Percentiles rank a stretch among this genome's conserved stretches.
Conservation (phyloP, 2,329 filamentous ascomycete species). For the Pyricularia pennisetigena region DNA sequence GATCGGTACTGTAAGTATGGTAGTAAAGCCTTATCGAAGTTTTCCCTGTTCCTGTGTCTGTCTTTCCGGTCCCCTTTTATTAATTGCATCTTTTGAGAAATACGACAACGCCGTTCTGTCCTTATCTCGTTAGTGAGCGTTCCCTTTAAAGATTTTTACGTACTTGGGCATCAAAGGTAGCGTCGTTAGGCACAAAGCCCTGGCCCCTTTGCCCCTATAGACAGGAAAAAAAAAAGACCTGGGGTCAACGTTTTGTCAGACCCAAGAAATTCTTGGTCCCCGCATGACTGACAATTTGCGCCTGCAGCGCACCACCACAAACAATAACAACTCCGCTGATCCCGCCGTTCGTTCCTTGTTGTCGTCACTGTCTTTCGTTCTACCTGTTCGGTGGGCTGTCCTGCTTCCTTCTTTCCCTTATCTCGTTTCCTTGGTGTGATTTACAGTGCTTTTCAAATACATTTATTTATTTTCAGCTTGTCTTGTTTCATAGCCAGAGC, state of each 20-base stretch:
- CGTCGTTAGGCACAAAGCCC: background rate
- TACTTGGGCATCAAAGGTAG: background rate
- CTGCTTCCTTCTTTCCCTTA: background rate
- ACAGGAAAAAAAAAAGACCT: background rate
- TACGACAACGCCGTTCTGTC: background rate
- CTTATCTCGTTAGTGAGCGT: background rate
- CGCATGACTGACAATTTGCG: slow-evolving; percentile 1
- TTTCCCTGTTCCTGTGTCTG: background rate
- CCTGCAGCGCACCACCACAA: background rate
- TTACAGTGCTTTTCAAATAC: background rate
- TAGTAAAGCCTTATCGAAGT: background rate
- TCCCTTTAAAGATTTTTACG: background rate
- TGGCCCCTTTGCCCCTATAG: background rate
- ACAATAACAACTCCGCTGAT: background rate
- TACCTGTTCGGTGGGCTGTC: background rate
- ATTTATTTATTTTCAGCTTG: background rate
- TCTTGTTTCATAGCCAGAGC: background rate
- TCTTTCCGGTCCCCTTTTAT: background rate
- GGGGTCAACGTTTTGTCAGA: background rate
- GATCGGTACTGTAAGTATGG: background rate
- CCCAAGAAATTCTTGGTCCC: background rate
- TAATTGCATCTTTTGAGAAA: background rate
- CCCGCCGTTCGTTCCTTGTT: background rate
- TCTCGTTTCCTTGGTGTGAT: background rate
- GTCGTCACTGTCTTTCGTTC: background rate